Evolutionary conservation across 1,139 yeast genomes (phyloP), one percentile per base, ranked within the genome.

Genomic region (Protomyces pachydermus): DNA sequence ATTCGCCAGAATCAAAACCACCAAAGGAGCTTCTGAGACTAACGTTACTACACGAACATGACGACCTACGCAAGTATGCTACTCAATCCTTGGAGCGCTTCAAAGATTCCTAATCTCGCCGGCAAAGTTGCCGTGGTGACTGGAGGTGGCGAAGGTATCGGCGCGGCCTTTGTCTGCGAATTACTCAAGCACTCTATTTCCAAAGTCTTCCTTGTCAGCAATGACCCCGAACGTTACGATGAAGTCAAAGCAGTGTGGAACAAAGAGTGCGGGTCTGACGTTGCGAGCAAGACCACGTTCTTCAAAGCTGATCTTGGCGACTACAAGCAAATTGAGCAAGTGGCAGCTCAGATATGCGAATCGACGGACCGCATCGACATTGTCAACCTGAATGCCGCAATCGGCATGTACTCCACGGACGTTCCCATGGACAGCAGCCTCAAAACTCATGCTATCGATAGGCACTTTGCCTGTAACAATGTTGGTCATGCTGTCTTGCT

Each of bases 71-170:
- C 48, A 5, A 42, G 48, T 20, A 42, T 42, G 48, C 3, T 42
- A 5, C 48, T 58, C 56, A 58, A 58, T 14, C 58, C 64, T 42
- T 60, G 57, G 58, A 60, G 54, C 55, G 64, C 64, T 23, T 34
- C 71, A n/a, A 75, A 78, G 63, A 79, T 79, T 68, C 83, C 83
- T 0, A 80, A 79, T 65, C 74, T 81, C 28, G 69, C 74, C 0
- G 81, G 78, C 6, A 74, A 72, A 58, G 75, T 74, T n/a, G 70
- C 69, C 20, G 56, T 69, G 42, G 68, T 69, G 25, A 69, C 70
- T 8, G 70, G 70, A 55, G 68, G 65, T 25, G 50, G 56, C n/a
- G 52, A 62, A 34, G 70, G 70, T 37, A 60, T 69, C 16, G 71
- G 70, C 71, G 58, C 65, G 28, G 67, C 68, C 35, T 64, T 66